Base-by-base conservation (phyloP, 768 basidiomycete species). In the Rickenella mellea region DNA sequence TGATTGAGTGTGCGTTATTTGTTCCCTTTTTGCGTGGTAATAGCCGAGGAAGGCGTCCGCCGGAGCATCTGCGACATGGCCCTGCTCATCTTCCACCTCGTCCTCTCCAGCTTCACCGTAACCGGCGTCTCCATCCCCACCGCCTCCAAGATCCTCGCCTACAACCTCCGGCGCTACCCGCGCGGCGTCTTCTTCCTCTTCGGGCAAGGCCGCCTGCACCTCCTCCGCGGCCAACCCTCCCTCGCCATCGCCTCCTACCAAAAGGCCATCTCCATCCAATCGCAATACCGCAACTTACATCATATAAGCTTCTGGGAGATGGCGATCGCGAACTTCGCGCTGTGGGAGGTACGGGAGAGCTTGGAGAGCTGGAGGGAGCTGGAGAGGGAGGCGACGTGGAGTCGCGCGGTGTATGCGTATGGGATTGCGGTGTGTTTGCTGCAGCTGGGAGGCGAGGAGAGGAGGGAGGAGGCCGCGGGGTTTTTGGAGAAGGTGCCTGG, bases 141-240 rank as follows among this genome's bases (percentile, higher is more conserved):
- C 53, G 92, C 92, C 0, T 67, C 70, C 41, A 78, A 77, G 46
- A 77, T 97, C 25, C 62, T 98, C n/a, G 69, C 80, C 41, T 97
- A 83, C 75, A 92, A 96, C 57, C 60, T 93, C 42, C 71, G 80
- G 54, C 74, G 85, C 36, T 92, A 76, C 56, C 90, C 85, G 0
- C 76, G 78, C 27, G 86, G 89, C 32, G 79, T 93, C 7, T 92
- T 94, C 63, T 94, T 91, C 73, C 77, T 98, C 20, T 94, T 94
- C 58, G 92, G 87, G 36, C 83, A 89, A 10, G 92, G 93, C 3
- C 76, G 96, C 3, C 73, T 94, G 20, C 72, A 77, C 9, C 72
- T 93, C 11, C 70, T 72, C 36, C 74, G 83, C 42, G 80, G 82
- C 6, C 82, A 85, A 53, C 90, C 93, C 0, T 66, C 64, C 8